Evolutionary conservation across 805 yeast species (phyloP).

Genomic region (Ogataea paraovalis): DNA sequence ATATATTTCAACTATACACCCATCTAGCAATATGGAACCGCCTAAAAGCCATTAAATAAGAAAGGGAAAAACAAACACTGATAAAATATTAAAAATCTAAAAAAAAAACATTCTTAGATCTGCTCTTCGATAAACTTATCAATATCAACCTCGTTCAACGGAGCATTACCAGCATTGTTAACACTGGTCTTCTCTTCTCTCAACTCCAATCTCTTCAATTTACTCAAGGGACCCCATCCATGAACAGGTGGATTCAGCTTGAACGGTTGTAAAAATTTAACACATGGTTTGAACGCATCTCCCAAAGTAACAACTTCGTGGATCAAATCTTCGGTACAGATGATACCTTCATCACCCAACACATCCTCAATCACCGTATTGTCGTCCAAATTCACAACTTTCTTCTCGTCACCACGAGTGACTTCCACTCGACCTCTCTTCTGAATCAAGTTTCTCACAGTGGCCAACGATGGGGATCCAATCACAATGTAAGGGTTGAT

Average conservation of each 20-base stretch:
- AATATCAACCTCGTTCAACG: constrained; percentile 67
- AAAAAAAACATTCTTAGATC: too few species aligned
- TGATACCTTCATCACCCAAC: constrained; percentile 63
- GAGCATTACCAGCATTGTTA: constrained; percentile 61
- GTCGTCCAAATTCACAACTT: constrained; percentile 57
- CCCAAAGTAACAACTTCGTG: constrained; percentile 66
- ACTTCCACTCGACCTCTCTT: constrained; percentile 63
- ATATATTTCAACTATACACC: too few species aligned
- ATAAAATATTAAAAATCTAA: too few species aligned
- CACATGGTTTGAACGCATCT: constrained; percentile 56
- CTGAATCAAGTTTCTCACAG: constrained; percentile 69
- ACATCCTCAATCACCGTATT: constrained; percentile 72
- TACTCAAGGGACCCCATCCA: constrained; percentile 73
- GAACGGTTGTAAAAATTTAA: constrained; percentile 67
- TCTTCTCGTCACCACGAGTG: constrained; percentile 25
- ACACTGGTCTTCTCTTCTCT: constrained; percentile 47
- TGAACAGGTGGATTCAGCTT: constrained; percentile 62
- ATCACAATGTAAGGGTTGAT: constrained; percentile 69
- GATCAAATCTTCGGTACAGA: constrained; percentile 77
- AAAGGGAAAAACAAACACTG: too few species aligned
- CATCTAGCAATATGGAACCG: too few species aligned
- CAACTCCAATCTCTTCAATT: constrained; percentile 58
- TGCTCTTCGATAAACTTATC: constrained; percentile 65
- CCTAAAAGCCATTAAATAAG: too few species aligned
- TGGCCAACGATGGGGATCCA: constrained; percentile 70